These are phyloP conservation scores for Acaromyces ingoldii DNA, from an alignment of 1,284 basidiomycete genomes.

Conservation along the genomic window DNA sequence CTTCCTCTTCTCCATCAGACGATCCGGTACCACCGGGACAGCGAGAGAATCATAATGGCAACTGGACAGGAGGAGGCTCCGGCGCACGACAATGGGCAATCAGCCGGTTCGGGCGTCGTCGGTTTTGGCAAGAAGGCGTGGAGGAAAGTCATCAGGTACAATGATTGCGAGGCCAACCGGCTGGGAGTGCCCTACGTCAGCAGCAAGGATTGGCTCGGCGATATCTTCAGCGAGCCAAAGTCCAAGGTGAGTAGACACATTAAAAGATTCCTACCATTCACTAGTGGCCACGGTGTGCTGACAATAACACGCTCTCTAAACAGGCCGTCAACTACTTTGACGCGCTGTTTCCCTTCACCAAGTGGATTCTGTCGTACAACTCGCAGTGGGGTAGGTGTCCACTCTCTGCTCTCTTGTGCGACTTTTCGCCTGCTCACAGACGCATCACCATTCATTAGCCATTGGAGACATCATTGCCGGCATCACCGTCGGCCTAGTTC, in stretches of 20 bases:
- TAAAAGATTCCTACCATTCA: no score
- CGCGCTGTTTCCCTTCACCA: conserved; percentile 48
- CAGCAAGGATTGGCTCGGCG: conserved; percentile 34
- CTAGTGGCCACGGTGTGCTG: background rate
- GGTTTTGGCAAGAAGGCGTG: background rate
- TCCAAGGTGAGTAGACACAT: conserved; percentile 8
- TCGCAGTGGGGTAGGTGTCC: conserved; percentile 47
- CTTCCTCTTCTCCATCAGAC: no score
- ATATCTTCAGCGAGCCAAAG: conserved; percentile 27
- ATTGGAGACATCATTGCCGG: conserved; percentile 52
- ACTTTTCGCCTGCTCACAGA: no score
- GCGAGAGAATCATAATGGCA: conserved; percentile 29
- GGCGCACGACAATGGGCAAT: no score
- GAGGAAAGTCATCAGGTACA: conserved; percentile 33
- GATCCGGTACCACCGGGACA: conserved; percentile 33
- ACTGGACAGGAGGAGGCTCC: conserved; percentile 24
- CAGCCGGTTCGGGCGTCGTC: no score
- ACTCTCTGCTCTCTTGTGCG: no score
- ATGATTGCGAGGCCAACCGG: conserved; percentile 44
- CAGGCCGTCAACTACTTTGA: conserved; percentile 33
- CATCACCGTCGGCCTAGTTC: conserved; percentile 51
- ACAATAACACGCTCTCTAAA: background rate
- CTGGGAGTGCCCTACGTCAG: conserved; percentile 47
- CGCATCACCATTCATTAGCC: no score
- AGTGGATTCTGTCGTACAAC: conserved; percentile 52